A percentile compares a stretch with the other conserved stretches of the same genome.
Evolutionary conservation across 441 rosid species (phyloP).

Genomic region (Raphanus hybrid): DNA sequence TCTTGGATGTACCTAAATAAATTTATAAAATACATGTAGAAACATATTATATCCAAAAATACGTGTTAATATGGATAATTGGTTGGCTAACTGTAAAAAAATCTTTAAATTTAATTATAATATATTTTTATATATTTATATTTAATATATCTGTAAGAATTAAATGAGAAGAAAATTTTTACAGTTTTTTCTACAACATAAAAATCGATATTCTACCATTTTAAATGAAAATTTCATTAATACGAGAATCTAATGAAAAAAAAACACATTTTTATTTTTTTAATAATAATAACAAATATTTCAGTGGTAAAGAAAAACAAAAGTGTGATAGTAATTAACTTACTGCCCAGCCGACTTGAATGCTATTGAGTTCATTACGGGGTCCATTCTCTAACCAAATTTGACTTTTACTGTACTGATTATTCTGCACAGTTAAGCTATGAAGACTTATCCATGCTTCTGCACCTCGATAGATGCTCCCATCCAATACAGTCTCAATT

Average conservation of each 20-base stretch:
- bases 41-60: too few relatives aligned
- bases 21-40: too few relatives aligned
- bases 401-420: neutral
- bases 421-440: neutral
- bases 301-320: neutral
- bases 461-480: neutral
- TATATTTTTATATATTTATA: too few relatives aligned
- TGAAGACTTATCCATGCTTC: neutral
- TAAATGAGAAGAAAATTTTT: neutral
- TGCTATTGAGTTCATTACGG: neutral
- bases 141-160: neutral
- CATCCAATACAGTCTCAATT: neutral
- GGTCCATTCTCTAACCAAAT: constrained; percentile 1
- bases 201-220: neutral
- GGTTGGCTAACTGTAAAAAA: too few relatives aligned
- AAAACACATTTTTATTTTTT: neutral
- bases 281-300: neutral
- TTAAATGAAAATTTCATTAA: neutral
- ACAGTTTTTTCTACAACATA: neutral
- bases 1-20: too few relatives aligned
- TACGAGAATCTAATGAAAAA: neutral
- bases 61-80: too few relatives aligned
- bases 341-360: neutral
- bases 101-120: too few relatives aligned
- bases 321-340: neutral